A percentile compares a stretch with the other conserved stretches of the same genome.
These are phyloP conservation scores for Aristolochia contorta DNA, from an alignment of 164 flowering plant genomes.

Conservation along the genomic window DNA sequence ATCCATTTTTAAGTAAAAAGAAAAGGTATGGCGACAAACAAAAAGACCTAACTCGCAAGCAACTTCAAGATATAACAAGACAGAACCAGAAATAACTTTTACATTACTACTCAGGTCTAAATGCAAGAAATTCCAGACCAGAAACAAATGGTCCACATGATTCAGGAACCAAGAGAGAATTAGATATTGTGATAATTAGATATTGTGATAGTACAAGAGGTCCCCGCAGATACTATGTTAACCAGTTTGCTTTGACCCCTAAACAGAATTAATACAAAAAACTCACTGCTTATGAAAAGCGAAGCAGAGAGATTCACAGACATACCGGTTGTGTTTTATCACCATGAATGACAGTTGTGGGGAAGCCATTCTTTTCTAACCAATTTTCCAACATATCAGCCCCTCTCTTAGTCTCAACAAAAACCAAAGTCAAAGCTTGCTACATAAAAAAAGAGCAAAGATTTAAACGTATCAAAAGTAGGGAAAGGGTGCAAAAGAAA, in stretches of 20 bases:
- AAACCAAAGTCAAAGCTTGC: constrained; percentile 44
- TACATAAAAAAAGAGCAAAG: constrained; percentile 15
- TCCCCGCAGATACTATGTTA: too few species aligned
- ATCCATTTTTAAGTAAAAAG: neutral
- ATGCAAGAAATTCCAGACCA: too few species aligned
- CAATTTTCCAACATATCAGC: constrained; percentile 46
- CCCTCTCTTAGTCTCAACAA: constrained; percentile 59
- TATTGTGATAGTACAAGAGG: too few species aligned
- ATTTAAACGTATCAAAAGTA: neutral
- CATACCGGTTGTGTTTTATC: constrained; percentile 50
- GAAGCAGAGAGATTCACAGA: neutral
- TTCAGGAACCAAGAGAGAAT: too few species aligned
- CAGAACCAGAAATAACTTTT: neutral
- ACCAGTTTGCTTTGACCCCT: too few species aligned
- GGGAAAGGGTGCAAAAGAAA: neutral
- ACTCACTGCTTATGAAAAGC: too few species aligned
- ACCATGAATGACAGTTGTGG: constrained; percentile 55
- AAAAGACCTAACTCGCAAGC: too few species aligned
- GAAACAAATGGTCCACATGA: too few species aligned
- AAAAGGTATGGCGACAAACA: too few species aligned
- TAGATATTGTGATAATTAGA: too few species aligned
- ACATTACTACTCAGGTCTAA: neutral
- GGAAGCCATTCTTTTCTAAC: constrained; percentile 39
- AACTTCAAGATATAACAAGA: too few species aligned
- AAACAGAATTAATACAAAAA: too few species aligned